phyloP scores from a whole-genome alignment of 2,329 filamentous ascomycete genomes.

The Botrytis paeoniae region DNA sequence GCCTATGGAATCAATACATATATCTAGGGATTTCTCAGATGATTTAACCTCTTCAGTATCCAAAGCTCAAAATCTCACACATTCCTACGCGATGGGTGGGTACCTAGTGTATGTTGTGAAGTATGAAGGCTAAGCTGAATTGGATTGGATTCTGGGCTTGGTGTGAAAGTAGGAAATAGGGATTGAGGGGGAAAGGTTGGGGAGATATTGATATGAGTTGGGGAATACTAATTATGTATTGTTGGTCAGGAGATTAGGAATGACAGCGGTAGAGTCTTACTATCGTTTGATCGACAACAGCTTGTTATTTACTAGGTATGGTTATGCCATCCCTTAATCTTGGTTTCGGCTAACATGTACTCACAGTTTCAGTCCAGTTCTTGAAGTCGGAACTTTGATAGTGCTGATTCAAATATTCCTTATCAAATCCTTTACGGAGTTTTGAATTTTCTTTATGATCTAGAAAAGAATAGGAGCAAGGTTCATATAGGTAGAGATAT shows the following conservation, averaged over 20 bases:
- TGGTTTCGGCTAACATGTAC: neutral
- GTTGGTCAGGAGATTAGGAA: no score
- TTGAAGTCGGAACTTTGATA: rapidly evolving
- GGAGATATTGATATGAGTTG: neutral
- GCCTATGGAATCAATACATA: neutral
- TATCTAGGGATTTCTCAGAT: neutral
- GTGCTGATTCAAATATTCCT: neutral
- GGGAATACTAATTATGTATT: no score
- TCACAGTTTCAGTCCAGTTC: neutral
- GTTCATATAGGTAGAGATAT: neutral
- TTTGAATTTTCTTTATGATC: neutral
- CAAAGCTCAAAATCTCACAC: neutral
- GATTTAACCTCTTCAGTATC: neutral
- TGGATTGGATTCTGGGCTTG: neutral
- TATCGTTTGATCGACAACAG: neutral
- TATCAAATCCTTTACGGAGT: rapidly evolving
- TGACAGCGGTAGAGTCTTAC: neutral
- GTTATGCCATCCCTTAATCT: neutral
- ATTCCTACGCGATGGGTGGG: neutral
- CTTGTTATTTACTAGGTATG: neutral
- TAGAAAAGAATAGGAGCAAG: neutral
- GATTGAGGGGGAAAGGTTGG: no score
- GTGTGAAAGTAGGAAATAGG: neutral
- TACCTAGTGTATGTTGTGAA: neutral
- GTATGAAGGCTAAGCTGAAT: neutral